Percentiles rank a stretch among this genome's conserved stretches.
Evolutionary conservation across 2,329 filamentous ascomycete species (phyloP).

Genomic region (Talaromyces sp.): DNA sequence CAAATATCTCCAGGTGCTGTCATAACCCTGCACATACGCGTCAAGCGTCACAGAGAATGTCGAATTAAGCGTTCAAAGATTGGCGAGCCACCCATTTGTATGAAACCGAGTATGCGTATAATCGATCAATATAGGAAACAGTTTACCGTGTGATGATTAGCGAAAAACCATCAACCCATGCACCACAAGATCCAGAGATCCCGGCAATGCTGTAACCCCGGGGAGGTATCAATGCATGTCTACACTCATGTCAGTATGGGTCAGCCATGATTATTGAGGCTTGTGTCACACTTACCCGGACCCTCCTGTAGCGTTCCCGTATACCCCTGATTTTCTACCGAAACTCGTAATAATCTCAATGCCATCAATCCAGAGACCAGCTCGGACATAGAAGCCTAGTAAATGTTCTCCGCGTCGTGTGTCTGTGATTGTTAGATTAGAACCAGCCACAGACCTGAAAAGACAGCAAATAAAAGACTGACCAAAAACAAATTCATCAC

Average conservation of each 20-base stretch:
- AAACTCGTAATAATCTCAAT: constrained; percentile 86
- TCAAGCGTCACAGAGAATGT: not conserved
- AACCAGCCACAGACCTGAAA: not conserved
- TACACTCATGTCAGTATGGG: constrained; percentile 38
- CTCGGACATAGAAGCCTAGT: constrained; percentile 78
- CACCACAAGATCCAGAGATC: constrained; percentile 74
- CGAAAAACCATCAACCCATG: constrained; percentile 83
- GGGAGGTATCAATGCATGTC: constrained; percentile 84
- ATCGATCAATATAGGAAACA: not conserved
- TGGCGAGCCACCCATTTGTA: constrained; percentile 2
- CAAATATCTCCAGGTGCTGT: not conserved
- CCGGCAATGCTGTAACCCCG: constrained; percentile 86
- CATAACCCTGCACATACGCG: not conserved
- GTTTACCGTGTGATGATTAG: constrained; percentile 70
- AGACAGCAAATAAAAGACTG: constrained; percentile 34
- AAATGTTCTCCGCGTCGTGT: constrained; percentile 81
- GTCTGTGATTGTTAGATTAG: constrained; percentile 52
- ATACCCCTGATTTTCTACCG: constrained; percentile 81
- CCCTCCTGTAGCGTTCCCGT: constrained; percentile 76
- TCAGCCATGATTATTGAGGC: not conserved
- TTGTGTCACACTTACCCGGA: constrained; percentile 66
- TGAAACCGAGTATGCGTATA: not conserved
- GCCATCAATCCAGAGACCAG: constrained; percentile 79
- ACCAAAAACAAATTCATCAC: constrained; percentile 76
- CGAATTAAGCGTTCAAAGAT: not conserved